Evolutionary conservation across 805 yeast genomes (phyloP).

Genomic region (Wickerhamiella lipophila): DNA sequence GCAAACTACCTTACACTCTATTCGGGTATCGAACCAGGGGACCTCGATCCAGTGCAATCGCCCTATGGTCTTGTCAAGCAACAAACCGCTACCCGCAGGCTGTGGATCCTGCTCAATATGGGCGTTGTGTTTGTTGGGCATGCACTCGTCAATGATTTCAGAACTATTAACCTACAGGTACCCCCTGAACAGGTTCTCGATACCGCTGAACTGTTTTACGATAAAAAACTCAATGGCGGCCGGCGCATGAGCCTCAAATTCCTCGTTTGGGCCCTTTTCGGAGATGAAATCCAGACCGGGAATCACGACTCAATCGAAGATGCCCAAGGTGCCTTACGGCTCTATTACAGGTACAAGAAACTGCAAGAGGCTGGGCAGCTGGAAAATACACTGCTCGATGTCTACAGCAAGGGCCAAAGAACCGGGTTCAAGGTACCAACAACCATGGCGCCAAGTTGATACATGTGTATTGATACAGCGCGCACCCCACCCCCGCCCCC

Average conservation of each 20-base stretch:
- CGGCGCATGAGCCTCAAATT: slow-evolving; percentile 75
- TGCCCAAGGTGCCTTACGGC: slow-evolving; percentile 69
- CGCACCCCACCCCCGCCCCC: too few relatives aligned
- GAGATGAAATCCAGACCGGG: slow-evolving; percentile 70
- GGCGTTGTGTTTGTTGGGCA: slow-evolving; percentile 95
- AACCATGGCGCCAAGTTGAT: too few relatives aligned
- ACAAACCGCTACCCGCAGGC: slow-evolving; percentile 71
- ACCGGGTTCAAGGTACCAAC: slow-evolving; percentile 26
- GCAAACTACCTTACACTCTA: slow-evolving; percentile 78
- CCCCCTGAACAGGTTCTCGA: slow-evolving; percentile 80
- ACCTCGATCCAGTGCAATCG: slow-evolving; percentile 59
- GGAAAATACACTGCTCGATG: slow-evolving; percentile 46
- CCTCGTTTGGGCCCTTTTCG: slow-evolving; percentile 65
- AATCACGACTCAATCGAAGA: slow-evolving; percentile 97
- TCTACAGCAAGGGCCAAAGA: slow-evolving; percentile 40
- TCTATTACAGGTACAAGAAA: slow-evolving; percentile 62
- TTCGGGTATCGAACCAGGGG: slow-evolving; percentile 92
- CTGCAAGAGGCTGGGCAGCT: slow-evolving; percentile 46
- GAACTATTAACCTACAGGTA: slow-evolving; percentile 83
- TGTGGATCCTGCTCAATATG: slow-evolving; percentile 79
- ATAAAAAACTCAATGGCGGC: slow-evolving; percentile 47
- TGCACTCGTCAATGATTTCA: slow-evolving; percentile 79
- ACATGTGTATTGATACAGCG: too few relatives aligned
- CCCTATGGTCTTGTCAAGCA: slow-evolving; percentile 58
- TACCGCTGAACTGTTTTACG: slow-evolving; percentile 67